Evolutionary conservation across 176 grass and related monocot species (phyloP).

Genomic region (Cocos nucifera): DNA sequence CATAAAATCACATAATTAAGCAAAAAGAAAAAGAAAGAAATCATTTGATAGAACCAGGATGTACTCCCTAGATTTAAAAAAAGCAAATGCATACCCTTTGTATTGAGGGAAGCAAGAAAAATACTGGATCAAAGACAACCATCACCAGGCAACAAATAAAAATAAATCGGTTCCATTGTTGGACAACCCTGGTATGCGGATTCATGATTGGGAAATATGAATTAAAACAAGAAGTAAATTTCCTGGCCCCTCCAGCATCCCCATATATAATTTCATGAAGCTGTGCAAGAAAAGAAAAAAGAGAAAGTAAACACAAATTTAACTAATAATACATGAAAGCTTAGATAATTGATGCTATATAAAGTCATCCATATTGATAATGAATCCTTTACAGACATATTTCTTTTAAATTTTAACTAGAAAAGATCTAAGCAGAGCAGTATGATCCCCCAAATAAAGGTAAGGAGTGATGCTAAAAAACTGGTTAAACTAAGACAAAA

Average conservation of each 20-base stretch:
- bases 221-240: slow-evolving; percentile 39
- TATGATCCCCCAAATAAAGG: too few relatives aligned
- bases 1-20: too few relatives aligned
- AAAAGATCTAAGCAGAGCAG: too few relatives aligned
- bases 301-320: not conserved
- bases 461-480: too few relatives aligned
- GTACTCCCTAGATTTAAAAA: too few relatives aligned
- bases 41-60: too few relatives aligned
- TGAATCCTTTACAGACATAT: too few relatives aligned
- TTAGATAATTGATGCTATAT: too few relatives aligned
- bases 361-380: not conserved
- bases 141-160: slow-evolving; percentile 79
- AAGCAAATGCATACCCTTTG: slow-evolving; percentile 32
- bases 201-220: slow-evolving; percentile 75
- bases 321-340: too few relatives aligned
- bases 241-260: slow-evolving; percentile 47
- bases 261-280: slow-evolving; percentile 50
- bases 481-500: too few relatives aligned
- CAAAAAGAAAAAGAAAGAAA: too few relatives aligned
- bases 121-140: slow-evolving; percentile 86
- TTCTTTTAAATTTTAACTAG: too few relatives aligned
- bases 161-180: slow-evolving; percentile 87
- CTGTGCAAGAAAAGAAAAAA: slow-evolving; percentile 28
- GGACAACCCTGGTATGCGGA: slow-evolving; percentile 67
- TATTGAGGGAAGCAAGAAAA: slow-evolving; percentile 69